Evolutionary conservation across 257 asterid genomes (phyloP).

Genomic region (Jacaranda mimosifolia): DNA sequence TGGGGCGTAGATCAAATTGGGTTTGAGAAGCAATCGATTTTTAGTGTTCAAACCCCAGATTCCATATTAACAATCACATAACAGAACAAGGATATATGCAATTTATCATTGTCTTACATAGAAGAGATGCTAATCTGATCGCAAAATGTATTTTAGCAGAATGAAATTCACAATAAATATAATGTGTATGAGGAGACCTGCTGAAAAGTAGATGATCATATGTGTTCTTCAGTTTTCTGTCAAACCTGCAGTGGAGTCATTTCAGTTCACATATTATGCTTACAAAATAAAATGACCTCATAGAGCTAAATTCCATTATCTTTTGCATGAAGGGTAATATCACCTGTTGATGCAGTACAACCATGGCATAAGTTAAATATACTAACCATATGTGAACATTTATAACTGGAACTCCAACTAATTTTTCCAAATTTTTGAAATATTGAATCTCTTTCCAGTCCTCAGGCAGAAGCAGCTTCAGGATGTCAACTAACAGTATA

Average conservation of each 20-base stretch:
- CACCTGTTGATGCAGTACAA: not conserved
- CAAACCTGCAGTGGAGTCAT: constrained; percentile 69
- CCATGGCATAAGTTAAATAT: too few relatives aligned
- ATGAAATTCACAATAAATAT: not conserved
- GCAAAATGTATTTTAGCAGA: not conserved
- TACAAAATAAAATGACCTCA: not conserved
- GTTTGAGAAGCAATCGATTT: not conserved
- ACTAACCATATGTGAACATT: constrained; percentile 92
- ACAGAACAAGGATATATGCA: too few relatives aligned
- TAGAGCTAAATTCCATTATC: not conserved
- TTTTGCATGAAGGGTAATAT: not conserved
- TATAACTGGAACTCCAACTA: constrained; percentile 97
- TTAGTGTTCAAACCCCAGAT: too few relatives aligned
- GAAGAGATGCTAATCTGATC: not conserved
- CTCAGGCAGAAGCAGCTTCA: constrained; percentile 89
- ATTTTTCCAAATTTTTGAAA: constrained; percentile 79
- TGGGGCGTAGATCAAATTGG: too few relatives aligned
- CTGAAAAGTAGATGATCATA: constrained; percentile 93
- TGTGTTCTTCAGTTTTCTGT: constrained; percentile 89
- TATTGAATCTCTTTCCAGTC: constrained; percentile 85
- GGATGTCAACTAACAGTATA: constrained; percentile 69
- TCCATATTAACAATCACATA: too few relatives aligned
- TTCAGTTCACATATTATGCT: not conserved
- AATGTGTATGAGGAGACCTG: constrained; percentile 57
- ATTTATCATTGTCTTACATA: not conserved